Conservation (phyloP, 2,329 filamentous ascomycete species). For the Fusarium denticulatum region DNA sequence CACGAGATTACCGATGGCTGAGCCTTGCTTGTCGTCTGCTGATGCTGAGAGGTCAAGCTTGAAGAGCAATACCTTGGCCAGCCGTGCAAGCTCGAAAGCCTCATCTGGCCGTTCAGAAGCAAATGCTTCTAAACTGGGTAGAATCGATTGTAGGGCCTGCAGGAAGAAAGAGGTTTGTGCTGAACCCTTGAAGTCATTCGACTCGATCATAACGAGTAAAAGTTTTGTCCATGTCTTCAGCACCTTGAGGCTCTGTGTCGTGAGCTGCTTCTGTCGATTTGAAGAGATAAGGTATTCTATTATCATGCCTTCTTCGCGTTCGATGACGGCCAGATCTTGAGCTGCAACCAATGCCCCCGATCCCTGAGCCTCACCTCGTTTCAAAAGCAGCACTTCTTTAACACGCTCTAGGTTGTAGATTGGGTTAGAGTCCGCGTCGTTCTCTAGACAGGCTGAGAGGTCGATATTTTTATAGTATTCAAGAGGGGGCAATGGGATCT, state of each 20-base stretch:
- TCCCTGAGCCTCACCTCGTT: conserved; percentile 69
- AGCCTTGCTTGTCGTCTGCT: conserved; percentile 53
- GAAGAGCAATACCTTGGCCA: conserved; percentile 78
- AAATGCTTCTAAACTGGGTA: conserved; percentile 86
- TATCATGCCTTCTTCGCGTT: conserved; percentile 68
- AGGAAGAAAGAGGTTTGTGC: conserved; percentile 82
- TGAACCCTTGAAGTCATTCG: conserved; percentile 79
- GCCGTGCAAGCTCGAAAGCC: conserved; percentile 78
- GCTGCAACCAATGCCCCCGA: conserved; percentile 59
- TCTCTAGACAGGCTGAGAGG: conserved; percentile 70
- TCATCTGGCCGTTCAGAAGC: conserved; percentile 75
- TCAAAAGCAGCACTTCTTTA: conserved; percentile 77
- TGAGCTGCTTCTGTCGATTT: conserved; percentile 71
- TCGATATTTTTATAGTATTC: conserved; percentile 73
- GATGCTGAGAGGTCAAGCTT: conserved; percentile 69
- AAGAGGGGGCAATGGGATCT: conserved; percentile 62
- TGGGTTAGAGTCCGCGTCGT: conserved; percentile 64
- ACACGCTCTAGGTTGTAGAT: conserved; percentile 77
- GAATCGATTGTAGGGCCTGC: conserved; percentile 84
- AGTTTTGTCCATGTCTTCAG: conserved; percentile 87
- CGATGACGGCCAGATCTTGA: conserved; percentile 61
- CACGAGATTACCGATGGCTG: conserved; percentile 73
- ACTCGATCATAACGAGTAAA: conserved; percentile 82
- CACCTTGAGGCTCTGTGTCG: conserved; percentile 69
- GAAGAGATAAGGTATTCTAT: conserved; percentile 69